phyloP scores from a whole-genome alignment of 2,329 filamentous ascomycete species.

The Colletotrichum sansevieriae region DNA sequence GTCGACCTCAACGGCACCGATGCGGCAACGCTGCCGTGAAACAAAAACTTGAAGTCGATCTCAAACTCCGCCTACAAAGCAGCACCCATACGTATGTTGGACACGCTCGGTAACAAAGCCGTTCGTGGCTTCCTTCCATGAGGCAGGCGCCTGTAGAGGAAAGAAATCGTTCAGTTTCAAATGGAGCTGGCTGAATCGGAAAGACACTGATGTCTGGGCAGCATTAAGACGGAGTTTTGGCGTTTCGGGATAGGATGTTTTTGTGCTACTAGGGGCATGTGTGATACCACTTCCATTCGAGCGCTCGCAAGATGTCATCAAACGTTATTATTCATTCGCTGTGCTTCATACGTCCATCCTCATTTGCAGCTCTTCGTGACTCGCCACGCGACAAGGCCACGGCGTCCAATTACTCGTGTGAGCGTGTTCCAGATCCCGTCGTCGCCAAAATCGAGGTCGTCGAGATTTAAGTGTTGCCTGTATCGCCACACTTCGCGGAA shows the following conservation, averaged over 20 bases:
- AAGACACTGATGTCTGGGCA: neutral
- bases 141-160: no score
- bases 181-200: no score
- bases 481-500: constrained; percentile 80
- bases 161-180: no score
- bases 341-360: constrained; percentile 5
- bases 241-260: constrained; percentile 15
- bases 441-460: constrained; percentile 83
- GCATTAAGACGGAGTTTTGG: neutral
- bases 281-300: constrained; percentile 32
- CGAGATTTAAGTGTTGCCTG: constrained; percentile 77
- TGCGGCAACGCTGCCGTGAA: neutral
- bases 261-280: constrained; percentile 1
- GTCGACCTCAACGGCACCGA: constrained; percentile 28
- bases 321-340: constrained; percentile 34
- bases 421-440: constrained; percentile 82
- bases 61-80: no score
- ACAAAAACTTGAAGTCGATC: neutral
- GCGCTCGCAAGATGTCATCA: constrained; percentile 31
- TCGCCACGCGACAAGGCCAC: constrained; percentile 73
- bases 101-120: no score
- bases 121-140: no score
- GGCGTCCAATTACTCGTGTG: constrained; percentile 73
- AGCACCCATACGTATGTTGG: neutral
- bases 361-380: constrained; percentile 71